Conservation (phyloP, 371 early-diverging fungal species). For the Hamiltosporidium tvaerminnensis region DNA sequence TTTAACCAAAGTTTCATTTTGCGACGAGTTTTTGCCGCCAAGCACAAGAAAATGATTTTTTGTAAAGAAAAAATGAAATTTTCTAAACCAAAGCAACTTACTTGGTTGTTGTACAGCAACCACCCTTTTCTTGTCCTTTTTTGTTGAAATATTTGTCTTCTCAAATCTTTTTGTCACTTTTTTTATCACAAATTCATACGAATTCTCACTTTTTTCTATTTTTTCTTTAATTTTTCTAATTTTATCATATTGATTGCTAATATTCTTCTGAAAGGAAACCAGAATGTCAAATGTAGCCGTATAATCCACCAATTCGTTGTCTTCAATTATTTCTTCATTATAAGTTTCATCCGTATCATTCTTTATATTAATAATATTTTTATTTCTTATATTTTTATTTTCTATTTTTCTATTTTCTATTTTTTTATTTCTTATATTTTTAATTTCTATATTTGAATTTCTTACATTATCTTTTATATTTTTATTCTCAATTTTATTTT, state of each 20-base stretch:
- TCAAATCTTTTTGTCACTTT: conserved; percentile 8
- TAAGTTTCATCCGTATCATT: not conserved
- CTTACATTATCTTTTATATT: conserved; percentile 4
- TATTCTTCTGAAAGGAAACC: too few species aligned
- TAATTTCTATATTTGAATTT: not conserved
- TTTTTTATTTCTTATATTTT: not conserved
- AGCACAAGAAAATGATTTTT: conserved; percentile 40
- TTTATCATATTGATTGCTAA: conserved; percentile 21
- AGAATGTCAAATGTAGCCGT: too few species aligned
- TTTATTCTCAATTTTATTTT: conserved; percentile 9
- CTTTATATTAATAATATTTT: not conserved
- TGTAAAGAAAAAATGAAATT: conserved; percentile 49
- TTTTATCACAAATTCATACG: conserved; percentile 9
- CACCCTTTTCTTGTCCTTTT: conserved; percentile 30
- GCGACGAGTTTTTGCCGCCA: conserved; percentile 50
- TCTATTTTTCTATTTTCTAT: not conserved
- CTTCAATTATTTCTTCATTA: conserved; percentile 27
- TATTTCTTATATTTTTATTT: not conserved
- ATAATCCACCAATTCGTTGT: not conserved
- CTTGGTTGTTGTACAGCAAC: conserved; percentile 20
- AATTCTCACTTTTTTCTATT: conserved; percentile 33
- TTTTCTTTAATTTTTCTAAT: conserved; percentile 47
- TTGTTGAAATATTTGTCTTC: conserved; percentile 23
- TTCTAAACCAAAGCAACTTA: conserved; percentile 51
- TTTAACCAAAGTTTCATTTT: conserved; percentile 53